These are phyloP conservation scores for Torulaspora franciscae DNA, from an alignment of 805 yeast species.

Conservation along the genomic window DNA sequence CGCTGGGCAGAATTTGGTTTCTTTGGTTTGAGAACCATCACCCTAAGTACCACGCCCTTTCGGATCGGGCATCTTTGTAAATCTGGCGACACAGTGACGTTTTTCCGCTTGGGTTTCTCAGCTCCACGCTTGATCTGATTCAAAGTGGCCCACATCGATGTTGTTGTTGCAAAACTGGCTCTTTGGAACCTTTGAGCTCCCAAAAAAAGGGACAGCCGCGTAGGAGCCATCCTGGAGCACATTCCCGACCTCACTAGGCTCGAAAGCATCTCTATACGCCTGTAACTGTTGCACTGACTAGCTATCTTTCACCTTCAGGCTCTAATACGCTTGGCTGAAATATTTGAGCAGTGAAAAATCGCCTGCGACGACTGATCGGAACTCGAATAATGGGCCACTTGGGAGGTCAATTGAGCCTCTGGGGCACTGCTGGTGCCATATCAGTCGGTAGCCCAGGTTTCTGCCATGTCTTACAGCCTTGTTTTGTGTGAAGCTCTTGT, in stretches of 20 bases:
- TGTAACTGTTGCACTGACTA: background rate
- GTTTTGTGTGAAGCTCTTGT: background rate
- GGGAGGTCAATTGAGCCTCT: background rate
- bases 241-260: background rate
- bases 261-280: background rate
- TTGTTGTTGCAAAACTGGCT: slow-evolving; percentile 11
- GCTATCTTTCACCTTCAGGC: background rate
- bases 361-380: background rate
- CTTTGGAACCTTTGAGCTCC: background rate
- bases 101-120: slow-evolving; percentile 42
- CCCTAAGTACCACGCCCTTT: slow-evolving; percentile 90
- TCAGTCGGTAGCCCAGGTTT: background rate
- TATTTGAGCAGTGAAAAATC: slow-evolving; percentile 2
- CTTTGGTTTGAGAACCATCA: slow-evolving; percentile 93
- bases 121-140: slow-evolving; percentile 74
- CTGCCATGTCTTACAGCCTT: background rate
- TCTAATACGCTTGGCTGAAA: background rate
- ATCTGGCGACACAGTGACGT: slow-evolving; percentile 68
- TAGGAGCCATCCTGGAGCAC: background rate
- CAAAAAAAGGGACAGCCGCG: background rate
- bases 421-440: background rate
- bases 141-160: slow-evolving; percentile 49
- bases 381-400: background rate
- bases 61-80: slow-evolving; percentile 76
- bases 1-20: slow-evolving; percentile 98